A percentile compares a stretch with the other conserved stretches of the same genome.
Conservation (phyloP, 176 grass and related monocot genomes). For the Triticum urartu region DNA sequence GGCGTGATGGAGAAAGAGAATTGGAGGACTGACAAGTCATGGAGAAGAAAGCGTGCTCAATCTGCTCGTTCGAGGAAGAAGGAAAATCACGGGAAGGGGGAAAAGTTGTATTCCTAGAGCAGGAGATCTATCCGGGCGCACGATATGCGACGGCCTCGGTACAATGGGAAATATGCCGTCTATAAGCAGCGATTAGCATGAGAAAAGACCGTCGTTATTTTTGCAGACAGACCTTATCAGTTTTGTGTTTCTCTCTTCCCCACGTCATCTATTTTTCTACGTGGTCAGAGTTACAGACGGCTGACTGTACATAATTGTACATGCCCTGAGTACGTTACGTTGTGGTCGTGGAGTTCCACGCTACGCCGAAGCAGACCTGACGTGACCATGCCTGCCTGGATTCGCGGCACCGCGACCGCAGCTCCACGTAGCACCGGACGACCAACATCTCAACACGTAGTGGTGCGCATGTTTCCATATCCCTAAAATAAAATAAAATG, state of each 20-base stretch:
- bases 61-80: not conserved
- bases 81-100: not conserved
- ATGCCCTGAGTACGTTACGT: slow-evolving; percentile 23
- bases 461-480: too few relatives aligned
- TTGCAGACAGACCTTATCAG: not conserved
- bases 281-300: not conserved
- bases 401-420: slow-evolving; percentile 30
- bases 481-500: too few relatives aligned
- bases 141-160: not conserved
- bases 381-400: slow-evolving; percentile 35
- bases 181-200: not conserved
- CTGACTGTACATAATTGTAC: not conserved
- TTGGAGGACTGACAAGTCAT: not conserved
- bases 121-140: not conserved
- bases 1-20: not conserved
- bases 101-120: not conserved
- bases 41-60: not conserved
- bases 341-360: slow-evolving; percentile 27
- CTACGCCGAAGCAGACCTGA: slow-evolving; percentile 30
- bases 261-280: not conserved
- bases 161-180: not conserved
- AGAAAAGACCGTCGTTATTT: not conserved
- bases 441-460: slow-evolving; percentile 12
- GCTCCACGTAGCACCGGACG: slow-evolving; percentile 32
- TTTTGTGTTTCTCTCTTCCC: not conserved